phyloP scores from a whole-genome alignment of 768 basidiomycete species.

The Cystobasidium ongulense region DNA sequence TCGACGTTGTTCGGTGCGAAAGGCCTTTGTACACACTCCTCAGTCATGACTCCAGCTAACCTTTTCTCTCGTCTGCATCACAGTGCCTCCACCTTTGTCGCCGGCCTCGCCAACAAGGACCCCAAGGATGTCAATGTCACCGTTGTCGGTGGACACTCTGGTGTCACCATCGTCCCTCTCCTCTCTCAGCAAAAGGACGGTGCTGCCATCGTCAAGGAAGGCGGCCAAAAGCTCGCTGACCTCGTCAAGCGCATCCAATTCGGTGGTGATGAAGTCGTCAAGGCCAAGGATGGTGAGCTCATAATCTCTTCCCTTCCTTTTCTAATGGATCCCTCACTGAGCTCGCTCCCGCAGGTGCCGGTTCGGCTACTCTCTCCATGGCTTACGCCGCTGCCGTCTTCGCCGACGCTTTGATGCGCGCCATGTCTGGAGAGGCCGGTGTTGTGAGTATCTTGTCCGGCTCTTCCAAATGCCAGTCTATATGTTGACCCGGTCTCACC shows the following conservation, averaged over 20 bases:
- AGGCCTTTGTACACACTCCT: background rate
- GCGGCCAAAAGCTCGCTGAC: conserved; percentile 64
- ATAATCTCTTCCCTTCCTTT: background rate
- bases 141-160: conserved; percentile 91
- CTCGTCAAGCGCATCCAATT: conserved; percentile 91
- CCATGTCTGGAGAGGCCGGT: conserved; percentile 60
- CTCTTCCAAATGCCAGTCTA: background rate
- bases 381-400: conserved; percentile 67
- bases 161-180: conserved; percentile 93
- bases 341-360: conserved; percentile 46
- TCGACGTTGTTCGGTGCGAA: conserved; percentile 44
- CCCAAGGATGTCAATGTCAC: conserved; percentile 65
- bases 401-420: conserved; percentile 56
- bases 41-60: background rate
- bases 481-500: background rate
- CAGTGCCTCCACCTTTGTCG: conserved; percentile 84
- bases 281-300: conserved; percentile 76
- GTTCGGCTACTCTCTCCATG: conserved; percentile 68
- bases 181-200: conserved; percentile 72
- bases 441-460: conserved; percentile 66
- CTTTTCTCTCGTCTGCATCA: conserved; percentile 47
- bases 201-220: conserved; percentile 53
- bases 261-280: conserved; percentile 96
- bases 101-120: conserved; percentile 57
- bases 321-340: background rate